phyloP scores from a whole-genome alignment of 768 basidiomycete genomes.

The Phlebiopsis flavidoalba region DNA sequence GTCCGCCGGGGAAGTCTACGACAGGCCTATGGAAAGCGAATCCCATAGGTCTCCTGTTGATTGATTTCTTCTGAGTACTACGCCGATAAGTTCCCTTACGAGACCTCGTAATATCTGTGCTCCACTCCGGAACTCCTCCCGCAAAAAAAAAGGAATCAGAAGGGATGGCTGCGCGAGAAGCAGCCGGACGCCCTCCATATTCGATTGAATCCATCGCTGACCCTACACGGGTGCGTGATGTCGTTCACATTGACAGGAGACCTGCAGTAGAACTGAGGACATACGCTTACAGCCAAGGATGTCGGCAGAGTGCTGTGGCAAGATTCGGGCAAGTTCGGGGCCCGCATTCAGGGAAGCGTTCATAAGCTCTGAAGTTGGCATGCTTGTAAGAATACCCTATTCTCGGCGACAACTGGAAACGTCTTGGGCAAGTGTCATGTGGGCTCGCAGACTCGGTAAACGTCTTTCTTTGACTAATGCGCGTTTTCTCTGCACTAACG shows the following conservation, averaged over 20 bases:
- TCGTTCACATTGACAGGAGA: background rate
- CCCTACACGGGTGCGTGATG: slow-evolving; percentile 30
- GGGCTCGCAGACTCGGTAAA: slow-evolving; percentile 18
- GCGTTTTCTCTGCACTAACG: background rate
- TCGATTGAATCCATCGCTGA: slow-evolving; percentile 39
- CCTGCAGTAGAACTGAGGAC: background rate
- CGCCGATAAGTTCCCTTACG: slow-evolving; percentile 40
- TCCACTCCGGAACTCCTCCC: slow-evolving; percentile 21
- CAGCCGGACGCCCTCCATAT: slow-evolving; percentile 26
- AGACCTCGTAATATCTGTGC: slow-evolving; percentile 35
- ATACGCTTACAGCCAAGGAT: slow-evolving; percentile 30
- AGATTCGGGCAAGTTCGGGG: slow-evolving; percentile 27
- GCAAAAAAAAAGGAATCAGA: slow-evolving; percentile 31
- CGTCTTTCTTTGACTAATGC: background rate
- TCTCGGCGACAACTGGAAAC: slow-evolving; percentile 11
- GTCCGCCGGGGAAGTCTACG: slow-evolving; percentile 38
- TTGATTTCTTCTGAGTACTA: slow-evolving; percentile 68
- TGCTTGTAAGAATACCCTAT: slow-evolving; percentile 4
- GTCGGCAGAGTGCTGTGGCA: slow-evolving; percentile 31
- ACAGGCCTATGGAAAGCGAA: slow-evolving; percentile 41
- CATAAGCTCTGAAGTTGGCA: slow-evolving; percentile 10
- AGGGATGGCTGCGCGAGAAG: slow-evolving; percentile 27
- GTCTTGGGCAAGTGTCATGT: slow-evolving; percentile 19
- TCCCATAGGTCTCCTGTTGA: slow-evolving; percentile 54
- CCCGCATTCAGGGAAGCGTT: slow-evolving; percentile 33